phyloP scores from a whole-genome alignment of 352 stramenopile genomes.

The Globisporangium yorkense region DNA sequence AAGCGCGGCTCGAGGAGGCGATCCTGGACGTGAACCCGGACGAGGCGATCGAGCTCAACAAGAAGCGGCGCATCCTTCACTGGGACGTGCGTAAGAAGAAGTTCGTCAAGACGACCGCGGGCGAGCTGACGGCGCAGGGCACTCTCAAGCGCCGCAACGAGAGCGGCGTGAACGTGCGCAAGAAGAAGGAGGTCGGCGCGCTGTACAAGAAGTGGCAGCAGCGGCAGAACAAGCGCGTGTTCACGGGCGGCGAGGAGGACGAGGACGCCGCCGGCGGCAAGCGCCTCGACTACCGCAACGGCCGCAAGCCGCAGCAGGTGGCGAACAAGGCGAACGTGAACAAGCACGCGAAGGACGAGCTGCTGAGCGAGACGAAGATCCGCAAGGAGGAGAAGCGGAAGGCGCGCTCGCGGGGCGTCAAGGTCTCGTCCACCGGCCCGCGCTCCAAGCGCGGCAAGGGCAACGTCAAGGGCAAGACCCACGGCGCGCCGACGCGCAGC shows the following conservation, averaged over 20 bases:
- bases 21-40: slow-evolving; percentile 98
- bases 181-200: slow-evolving; percentile 88
- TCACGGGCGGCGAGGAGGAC: slow-evolving; percentile 64
- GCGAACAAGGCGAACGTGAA: slow-evolving; percentile 47
- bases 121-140: slow-evolving; percentile 81
- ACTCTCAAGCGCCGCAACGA: slow-evolving; percentile 84
- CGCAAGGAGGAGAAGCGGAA: slow-evolving; percentile 85
- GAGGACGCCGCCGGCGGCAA: slow-evolving; percentile 45
- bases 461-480: slow-evolving; percentile 60
- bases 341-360: slow-evolving; percentile 74
- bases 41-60: slow-evolving; percentile 96
- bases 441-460: slow-evolving; percentile 26
- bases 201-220: slow-evolving; percentile 95
- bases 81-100: slow-evolving; percentile 99
- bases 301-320: slow-evolving; percentile 58
- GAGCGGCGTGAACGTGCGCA: slow-evolving; percentile 69
- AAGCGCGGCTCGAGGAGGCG: slow-evolving; percentile 91
- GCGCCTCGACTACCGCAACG: slow-evolving; percentile 68
- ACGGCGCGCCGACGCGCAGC: slow-evolving; percentile 76
- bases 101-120: slow-evolving; percentile 91
- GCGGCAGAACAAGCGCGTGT: slow-evolving; percentile 81
- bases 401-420: slow-evolving; percentile 71
- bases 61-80: slow-evolving; percentile 96
- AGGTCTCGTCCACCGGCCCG: slow-evolving; percentile 33
- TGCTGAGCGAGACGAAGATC: slow-evolving; percentile 74